Base-by-base conservation (phyloP, 306 rosid genomes). In the Acacia melanoxylon region DNA sequence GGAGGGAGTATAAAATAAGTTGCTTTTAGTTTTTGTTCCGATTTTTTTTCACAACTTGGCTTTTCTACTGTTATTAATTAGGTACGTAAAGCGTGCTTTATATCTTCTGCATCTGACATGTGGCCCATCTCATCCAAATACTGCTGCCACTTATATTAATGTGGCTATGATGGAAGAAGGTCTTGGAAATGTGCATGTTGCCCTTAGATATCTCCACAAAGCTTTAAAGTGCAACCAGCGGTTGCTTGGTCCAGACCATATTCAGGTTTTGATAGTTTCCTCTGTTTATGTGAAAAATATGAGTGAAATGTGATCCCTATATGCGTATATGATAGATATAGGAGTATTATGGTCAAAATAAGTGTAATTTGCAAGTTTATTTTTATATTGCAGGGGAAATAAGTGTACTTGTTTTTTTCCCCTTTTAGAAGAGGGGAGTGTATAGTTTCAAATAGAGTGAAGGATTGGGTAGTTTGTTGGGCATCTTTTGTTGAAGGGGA, bases 91-190 rank as follows among this genome's bases (percentile, higher is more conserved):
- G 85, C 98, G 99, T 41, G 99, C 99, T 80, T 84, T 96, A 87
- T 96, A 93, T 86, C 99, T 96, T 84, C 86, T 96, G 84, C 99
- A 96, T 85, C 92, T 96, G 83, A 93, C 99, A 40, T 96, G 99
- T 72, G 99, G 99, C 17, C 94, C 97, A 74, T 96, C 99, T 81
- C 99, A 96, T 89, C 99, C 99, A 74, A 96, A 96, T 87, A 96
- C 97, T 80, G 99, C 99, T 70, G 99, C 99, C 42, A 93, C 99
- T 68, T 96, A 96, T 88, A 96, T 96, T 81, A 96, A 96, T 81
- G 97, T 96, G 87, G 99, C 99, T 81, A 93, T 96, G 99, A 96
- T 96, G 99, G 99, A 96, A 86, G 99, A 93, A 88, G 98, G 99
- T 78, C 90, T 93, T 35, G 99, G 98, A 81, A 96, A 96, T 86